These are phyloP conservation scores for Plasmodium yoelii DNA, from an alignment of 169 alveolate species.

Conservation along the genomic window DNA sequence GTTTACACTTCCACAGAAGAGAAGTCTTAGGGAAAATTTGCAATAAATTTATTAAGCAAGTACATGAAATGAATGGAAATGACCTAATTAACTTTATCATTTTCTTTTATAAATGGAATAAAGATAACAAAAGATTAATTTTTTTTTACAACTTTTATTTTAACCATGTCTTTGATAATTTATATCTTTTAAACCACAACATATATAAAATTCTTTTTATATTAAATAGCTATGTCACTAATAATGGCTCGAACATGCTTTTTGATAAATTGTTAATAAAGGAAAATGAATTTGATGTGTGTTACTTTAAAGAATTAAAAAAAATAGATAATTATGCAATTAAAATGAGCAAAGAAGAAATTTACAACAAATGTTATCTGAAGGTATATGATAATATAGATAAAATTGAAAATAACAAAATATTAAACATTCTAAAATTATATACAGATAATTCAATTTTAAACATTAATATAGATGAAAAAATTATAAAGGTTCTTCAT, in stretches of 20 bases:
- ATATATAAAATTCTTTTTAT: conserved; percentile 54
- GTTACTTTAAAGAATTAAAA: conserved; percentile 34
- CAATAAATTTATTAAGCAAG: conserved; percentile 35
- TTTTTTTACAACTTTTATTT: conserved; percentile 65
- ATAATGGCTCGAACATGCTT: conserved; percentile 13
- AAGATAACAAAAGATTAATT: conserved; percentile 38
- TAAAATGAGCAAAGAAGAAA: conserved; percentile 64
- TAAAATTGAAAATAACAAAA: conserved; percentile 38
- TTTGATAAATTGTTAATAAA: conserved; percentile 27
- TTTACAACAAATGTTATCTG: conserved; percentile 39
- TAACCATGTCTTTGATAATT: conserved; percentile 52
- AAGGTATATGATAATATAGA: conserved; percentile 44
- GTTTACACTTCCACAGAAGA: conserved; percentile 45
- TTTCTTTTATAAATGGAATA: conserved; percentile 69
- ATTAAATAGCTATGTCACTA: conserved; percentile 52
- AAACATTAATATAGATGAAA: conserved; percentile 28
- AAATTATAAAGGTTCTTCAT: conserved; percentile 44
- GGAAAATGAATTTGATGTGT: conserved; percentile 10
- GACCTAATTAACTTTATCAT: conserved; percentile 65
- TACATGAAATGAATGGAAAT: conserved; percentile 69
- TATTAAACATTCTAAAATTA: conserved; percentile 66
- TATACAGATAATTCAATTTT: conserved; percentile 57
- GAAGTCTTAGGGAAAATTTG: conserved; percentile 68
- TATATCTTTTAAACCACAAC: conserved; percentile 50
- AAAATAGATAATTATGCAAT: conserved; percentile 36